A percentile compares a stretch with the other conserved stretches of the same genome.
These are phyloP conservation scores for Trichoderma koningii DNA, from an alignment of 2,329 filamentous ascomycete species.

Conservation along the genomic window DNA sequence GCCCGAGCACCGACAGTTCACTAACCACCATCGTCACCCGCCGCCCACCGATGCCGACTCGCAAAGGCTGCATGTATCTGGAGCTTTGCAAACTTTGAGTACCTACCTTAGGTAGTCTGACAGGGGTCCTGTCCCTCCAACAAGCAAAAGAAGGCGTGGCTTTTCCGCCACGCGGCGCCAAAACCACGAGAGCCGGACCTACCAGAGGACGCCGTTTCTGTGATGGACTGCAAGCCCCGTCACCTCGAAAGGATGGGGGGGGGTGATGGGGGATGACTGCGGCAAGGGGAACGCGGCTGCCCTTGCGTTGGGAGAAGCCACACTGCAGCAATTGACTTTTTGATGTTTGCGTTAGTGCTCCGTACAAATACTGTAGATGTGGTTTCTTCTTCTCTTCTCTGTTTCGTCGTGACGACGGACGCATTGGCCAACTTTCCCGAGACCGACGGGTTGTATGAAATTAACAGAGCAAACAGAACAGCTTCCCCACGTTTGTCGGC, in stretches of 20 bases:
- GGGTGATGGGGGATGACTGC: background rate
- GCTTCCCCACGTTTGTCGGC: background rate
- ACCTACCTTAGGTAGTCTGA: background rate
- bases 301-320: conserved; percentile 15
- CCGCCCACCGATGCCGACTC: background rate
- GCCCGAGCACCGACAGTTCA: background rate
- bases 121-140: background rate
- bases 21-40: background rate
- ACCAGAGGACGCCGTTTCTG: conserved; percentile 17
- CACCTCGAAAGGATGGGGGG: background rate
- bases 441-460: background rate
- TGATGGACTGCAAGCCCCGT: conserved; percentile 21
- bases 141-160: background rate
- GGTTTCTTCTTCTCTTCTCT: background rate
- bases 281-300: conserved; percentile 17
- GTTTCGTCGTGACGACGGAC: background rate
- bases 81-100: background rate
- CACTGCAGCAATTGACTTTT: background rate
- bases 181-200: conserved; percentile 21
- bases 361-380: background rate
- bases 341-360: background rate
- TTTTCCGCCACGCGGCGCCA: conserved; percentile 26
- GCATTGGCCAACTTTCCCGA: background rate
- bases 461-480: background rate
- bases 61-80: no score